Conservation (phyloP, 495 filamentous ascomycete genomes). For the Lasiosphaeria ovina region DNA sequence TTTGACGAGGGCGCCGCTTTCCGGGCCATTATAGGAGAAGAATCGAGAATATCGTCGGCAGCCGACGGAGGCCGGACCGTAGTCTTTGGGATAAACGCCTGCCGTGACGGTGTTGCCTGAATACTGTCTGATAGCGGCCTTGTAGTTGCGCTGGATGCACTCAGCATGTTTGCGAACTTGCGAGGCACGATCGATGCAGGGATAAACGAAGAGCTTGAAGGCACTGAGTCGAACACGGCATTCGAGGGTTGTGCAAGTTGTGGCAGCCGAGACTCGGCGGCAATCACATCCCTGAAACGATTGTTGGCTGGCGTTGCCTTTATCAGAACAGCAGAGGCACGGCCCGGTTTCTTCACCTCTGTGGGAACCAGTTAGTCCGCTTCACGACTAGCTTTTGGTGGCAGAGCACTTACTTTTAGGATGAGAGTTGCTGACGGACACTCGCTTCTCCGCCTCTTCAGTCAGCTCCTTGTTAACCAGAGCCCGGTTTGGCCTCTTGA, state of each 20-base stretch:
- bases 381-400: background rate
- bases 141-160: constrained; percentile 1
- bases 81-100: constrained; percentile 10
- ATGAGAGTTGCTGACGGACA: constrained; percentile 35
- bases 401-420: constrained; percentile 36
- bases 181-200: constrained; percentile 39
- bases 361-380: constrained; percentile 23
- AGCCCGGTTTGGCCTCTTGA: constrained; percentile 85
- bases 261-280: constrained; percentile 15
- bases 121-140: constrained; percentile 14
- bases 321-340: constrained; percentile 63
- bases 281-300: constrained; percentile 48
- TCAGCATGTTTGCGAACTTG: constrained; percentile 30
- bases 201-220: constrained; percentile 31
- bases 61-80: constrained; percentile 18
- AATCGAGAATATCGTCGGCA: constrained; percentile 26
- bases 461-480: constrained; percentile 71
- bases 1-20: constrained; percentile 51
- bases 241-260: constrained; percentile 10
- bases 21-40: constrained; percentile 43
- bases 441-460: constrained; percentile 65
- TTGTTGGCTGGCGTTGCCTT: constrained; percentile 72
- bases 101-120: constrained; percentile 32
- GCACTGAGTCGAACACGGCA: constrained; percentile 18
- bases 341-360: constrained; percentile 67